Conservation (phyloP, 306 rosid species). For the Sechiopsis laciniata region DNA sequence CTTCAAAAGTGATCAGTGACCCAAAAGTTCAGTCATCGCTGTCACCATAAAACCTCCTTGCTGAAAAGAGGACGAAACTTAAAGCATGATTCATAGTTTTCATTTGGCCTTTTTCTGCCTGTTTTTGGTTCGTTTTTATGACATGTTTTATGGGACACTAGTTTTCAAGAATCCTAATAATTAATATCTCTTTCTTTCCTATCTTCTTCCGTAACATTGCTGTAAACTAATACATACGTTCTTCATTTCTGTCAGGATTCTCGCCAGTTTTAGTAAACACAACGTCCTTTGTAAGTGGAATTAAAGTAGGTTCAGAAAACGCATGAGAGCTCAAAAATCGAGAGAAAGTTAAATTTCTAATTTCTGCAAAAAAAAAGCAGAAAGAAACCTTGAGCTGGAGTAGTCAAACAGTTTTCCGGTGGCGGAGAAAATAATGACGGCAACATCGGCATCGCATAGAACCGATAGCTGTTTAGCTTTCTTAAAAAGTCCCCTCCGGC, state of each 20-base stretch:
- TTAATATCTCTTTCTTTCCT: not conserved
- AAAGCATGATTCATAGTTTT: not conserved
- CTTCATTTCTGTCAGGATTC: not conserved
- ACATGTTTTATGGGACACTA: not conserved
- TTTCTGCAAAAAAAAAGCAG: not conserved
- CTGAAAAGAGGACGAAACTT: not conserved
- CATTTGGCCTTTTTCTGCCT: not conserved
- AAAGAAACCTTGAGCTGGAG: conserved; percentile 62
- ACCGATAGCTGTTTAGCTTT: conserved; percentile 93
- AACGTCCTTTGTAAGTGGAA: not conserved
- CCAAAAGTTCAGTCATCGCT: not conserved
- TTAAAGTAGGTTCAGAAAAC: not conserved
- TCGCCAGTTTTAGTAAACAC: not conserved
- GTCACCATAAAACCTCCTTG: not conserved
- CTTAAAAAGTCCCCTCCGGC: conserved; percentile 79
- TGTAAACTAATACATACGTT: not conserved
- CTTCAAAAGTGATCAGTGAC: too few relatives aligned
- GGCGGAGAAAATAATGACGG: conserved; percentile 67
- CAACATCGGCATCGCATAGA: conserved; percentile 91
- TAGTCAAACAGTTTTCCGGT: conserved; percentile 84
- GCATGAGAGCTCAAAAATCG: not conserved
- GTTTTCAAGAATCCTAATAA: not conserved
- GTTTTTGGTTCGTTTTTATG: not conserved
- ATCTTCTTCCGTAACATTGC: not conserved
- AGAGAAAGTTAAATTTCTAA: not conserved